Evolutionary conservation across 73 alveolate species (phyloP).

Genomic region (Blepharisma japonicum): DNA sequence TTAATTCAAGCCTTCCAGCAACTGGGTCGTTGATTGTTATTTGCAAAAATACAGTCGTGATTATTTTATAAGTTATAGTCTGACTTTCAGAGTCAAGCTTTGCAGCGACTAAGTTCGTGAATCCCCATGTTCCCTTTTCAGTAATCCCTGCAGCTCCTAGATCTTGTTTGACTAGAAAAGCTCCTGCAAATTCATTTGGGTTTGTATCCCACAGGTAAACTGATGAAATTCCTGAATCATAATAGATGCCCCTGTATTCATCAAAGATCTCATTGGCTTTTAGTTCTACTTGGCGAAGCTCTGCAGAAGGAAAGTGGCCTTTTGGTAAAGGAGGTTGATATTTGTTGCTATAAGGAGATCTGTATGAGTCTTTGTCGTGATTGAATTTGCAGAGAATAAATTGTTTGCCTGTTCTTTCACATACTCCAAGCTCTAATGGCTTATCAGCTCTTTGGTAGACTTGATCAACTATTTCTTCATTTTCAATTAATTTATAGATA

Average conservation of each 20-base stretch:
- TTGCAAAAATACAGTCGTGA: conserved; percentile 58
- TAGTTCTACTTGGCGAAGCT: conserved; percentile 64
- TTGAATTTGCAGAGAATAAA: conserved; percentile 73
- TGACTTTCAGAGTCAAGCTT: conserved; percentile 40
- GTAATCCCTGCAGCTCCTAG: conserved; percentile 47
- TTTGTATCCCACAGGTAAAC: conserved; percentile 75
- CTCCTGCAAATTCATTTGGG: conserved; percentile 69
- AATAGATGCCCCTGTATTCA: conserved; percentile 70
- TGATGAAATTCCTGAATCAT: conserved; percentile 62
- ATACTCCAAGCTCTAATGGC: conserved; percentile 37
- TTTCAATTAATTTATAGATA: conserved; percentile 28
- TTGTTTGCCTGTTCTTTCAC: conserved; percentile 42
- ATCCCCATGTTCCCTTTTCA: conserved; percentile 63
- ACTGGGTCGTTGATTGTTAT: conserved; percentile 12
- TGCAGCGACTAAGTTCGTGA: conserved; percentile 46
- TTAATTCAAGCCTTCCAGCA: conserved; percentile 20
- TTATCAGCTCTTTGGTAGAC: conserved; percentile 49
- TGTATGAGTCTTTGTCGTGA: conserved; percentile 71
- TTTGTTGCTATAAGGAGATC: conserved; percentile 79
- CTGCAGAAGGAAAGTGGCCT: conserved; percentile 51
- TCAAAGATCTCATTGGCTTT: conserved; percentile 66
- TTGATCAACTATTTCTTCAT: conserved; percentile 49
- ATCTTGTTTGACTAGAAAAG: conserved; percentile 69
- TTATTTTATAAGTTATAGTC: conserved; percentile 50
- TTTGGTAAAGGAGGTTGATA: conserved; percentile 65